Percentiles rank a stretch among this genome's conserved stretches.
Evolutionary conservation across 2,329 filamentous ascomycete species (phyloP).

Genomic region (Sarocladium kiliense): DNA sequence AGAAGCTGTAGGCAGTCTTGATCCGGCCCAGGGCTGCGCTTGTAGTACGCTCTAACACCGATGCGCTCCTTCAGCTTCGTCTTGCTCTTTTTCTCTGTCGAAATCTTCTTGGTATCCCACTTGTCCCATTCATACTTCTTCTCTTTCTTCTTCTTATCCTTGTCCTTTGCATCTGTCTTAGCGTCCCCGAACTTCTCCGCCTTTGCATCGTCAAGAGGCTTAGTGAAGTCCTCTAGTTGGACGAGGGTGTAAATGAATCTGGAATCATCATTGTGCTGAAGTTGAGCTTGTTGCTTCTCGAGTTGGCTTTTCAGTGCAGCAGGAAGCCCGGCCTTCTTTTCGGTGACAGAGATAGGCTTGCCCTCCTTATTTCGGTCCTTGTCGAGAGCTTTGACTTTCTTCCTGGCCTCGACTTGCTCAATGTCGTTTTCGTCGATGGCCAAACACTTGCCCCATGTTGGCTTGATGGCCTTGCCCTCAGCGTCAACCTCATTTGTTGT

Average conservation of each 20-base stretch:
- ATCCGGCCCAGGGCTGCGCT: not conserved
- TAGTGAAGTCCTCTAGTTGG: conserved; percentile 1
- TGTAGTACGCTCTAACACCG: conserved; percentile 1
- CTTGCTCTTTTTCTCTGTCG: not conserved
- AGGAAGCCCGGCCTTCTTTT: conserved; percentile 34
- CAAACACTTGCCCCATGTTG: conserved; percentile 36
- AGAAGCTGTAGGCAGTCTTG: not conserved
- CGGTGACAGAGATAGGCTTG: conserved; percentile 9
- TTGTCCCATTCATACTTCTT: conserved; percentile 10
- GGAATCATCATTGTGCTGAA: not conserved
- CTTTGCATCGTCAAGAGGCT: not conserved
- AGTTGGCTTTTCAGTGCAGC: conserved; percentile 36
- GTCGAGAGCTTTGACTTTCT: conserved; percentile 32
- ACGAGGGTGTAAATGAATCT: conserved; percentile 5
- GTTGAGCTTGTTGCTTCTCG: conserved; percentile 19
- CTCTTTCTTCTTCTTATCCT: conserved; percentile 14
- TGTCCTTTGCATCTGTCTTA: conserved; percentile 14
- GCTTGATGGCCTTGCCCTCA: conserved; percentile 25
- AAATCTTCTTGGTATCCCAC: not conserved
- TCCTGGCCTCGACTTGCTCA: conserved; percentile 30
- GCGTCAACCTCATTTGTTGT: conserved; percentile 28
- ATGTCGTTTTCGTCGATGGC: conserved; percentile 28
- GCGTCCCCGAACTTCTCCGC: conserved; percentile 11
- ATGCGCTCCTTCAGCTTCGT: conserved; percentile 1
- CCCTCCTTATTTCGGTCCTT: conserved; percentile 10